Conservation (phyloP, 169 alveolate species). For the Perkinsus chesapeaki region DNA sequence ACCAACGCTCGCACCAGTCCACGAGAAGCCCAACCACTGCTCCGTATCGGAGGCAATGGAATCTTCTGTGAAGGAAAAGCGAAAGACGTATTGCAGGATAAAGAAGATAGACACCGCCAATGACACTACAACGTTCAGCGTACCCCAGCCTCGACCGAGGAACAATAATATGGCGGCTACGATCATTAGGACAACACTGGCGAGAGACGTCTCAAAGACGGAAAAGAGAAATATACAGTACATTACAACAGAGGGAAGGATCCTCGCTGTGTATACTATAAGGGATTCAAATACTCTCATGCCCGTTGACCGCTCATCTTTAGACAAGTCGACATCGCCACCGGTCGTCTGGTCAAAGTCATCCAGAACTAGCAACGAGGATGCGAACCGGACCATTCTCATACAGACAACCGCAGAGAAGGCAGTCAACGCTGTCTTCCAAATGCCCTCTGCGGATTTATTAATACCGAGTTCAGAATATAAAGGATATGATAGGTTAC, state of each 20-base stretch:
- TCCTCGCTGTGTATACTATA: background rate
- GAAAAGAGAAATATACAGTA: background rate
- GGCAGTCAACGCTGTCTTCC: background rate
- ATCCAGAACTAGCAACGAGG: background rate
- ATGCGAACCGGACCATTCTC: background rate
- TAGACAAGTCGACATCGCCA: background rate
- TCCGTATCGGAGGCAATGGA: background rate
- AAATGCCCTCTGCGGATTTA: background rate
- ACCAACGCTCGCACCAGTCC: background rate
- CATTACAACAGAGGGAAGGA: background rate
- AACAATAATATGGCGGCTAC: background rate
- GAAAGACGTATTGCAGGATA: background rate
- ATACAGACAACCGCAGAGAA: background rate
- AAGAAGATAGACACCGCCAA: background rate
- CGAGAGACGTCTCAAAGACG: background rate
- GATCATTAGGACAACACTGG: background rate
- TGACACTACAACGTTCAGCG: background rate
- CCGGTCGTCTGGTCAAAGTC: background rate
- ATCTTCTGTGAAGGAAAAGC: background rate
- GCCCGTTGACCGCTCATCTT: background rate
- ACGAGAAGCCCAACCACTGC: background rate
- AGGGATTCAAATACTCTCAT: background rate
- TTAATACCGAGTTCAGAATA: background rate
- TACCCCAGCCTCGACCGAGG: background rate
- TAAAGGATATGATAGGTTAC: background rate